A percentile compares a stretch with the other conserved stretches of the same genome.
Evolutionary conservation across 257 asterid genomes (phyloP).

Genomic region (Salvia miltiorrhiza): DNA sequence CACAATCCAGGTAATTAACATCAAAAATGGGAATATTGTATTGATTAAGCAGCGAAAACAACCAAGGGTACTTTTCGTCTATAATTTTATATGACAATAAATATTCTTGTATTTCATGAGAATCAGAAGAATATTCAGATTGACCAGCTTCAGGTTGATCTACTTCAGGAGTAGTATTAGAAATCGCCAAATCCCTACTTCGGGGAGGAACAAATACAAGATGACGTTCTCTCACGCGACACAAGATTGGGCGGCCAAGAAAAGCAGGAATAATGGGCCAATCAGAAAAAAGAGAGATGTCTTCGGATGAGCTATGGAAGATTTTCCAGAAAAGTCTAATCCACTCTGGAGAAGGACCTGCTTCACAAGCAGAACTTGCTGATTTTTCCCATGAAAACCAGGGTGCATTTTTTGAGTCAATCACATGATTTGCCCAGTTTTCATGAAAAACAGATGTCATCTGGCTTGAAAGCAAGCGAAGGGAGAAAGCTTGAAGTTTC

Average conservation of each 20-base stretch:
- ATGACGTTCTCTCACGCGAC: conserved; percentile 77
- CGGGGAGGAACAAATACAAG: conserved; percentile 77
- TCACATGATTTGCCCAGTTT: conserved; percentile 75
- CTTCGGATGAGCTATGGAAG: conserved; percentile 57
- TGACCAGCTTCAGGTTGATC: conserved; percentile 36
- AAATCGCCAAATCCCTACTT: conserved; percentile 27
- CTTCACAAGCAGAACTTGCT: conserved; percentile 54
- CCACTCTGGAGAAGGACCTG: conserved; percentile 89
- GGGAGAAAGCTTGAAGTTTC: conserved; percentile 72
- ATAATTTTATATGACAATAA: conserved; percentile 43
- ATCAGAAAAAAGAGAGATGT: conserved; percentile 74
- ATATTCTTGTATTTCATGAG: conserved; percentile 42
- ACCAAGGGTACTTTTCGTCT: conserved; percentile 76
- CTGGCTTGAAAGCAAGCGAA: conserved; percentile 63
- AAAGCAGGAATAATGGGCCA: conserved; percentile 98
- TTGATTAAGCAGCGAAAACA: conserved; percentile 74
- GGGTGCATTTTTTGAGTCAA: conserved; percentile 65
- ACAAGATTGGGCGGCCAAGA: conserved; percentile 91
- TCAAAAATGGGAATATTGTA: conserved; percentile 83
- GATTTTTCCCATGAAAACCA: conserved; percentile 94
- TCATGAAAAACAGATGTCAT: conserved; percentile 72
- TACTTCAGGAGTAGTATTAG: conserved; percentile 32
- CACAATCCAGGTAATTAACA: conserved; percentile 75
- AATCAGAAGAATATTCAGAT: conserved; percentile 37
- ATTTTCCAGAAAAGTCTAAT: conserved; percentile 87